Percentiles rank a stretch among this genome's conserved stretches.
Conservation (phyloP, 352 stramenopile species). For the Pythium graminicola region DNA sequence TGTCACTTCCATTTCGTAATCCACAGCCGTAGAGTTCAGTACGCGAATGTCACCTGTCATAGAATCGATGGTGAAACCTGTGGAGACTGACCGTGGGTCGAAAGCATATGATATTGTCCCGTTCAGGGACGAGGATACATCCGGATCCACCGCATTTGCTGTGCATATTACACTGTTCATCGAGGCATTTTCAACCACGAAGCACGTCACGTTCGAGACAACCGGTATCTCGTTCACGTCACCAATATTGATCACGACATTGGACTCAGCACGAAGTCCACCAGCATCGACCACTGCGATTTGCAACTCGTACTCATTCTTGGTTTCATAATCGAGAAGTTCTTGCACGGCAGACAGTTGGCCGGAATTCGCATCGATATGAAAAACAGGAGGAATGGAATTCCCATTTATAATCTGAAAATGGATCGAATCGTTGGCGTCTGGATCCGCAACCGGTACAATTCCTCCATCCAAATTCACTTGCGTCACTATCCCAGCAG, state of each 20-base stretch:
- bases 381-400: constrained; percentile 9
- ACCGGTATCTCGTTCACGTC: constrained; percentile 24
- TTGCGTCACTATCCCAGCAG: constrained; percentile 14
- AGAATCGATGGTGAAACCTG: constrained; percentile 20
- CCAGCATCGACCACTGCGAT: constrained; percentile 12
- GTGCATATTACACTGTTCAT: constrained; percentile 10
- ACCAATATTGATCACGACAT: constrained; percentile 9
- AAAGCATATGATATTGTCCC: constrained; percentile 10
- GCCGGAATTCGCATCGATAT: constrained; percentile 12
- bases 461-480: constrained; percentile 1
- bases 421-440: constrained; percentile 6
- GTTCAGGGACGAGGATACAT: constrained; percentile 6
- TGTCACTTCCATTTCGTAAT: constrained; percentile 11
- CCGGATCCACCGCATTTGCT: constrained; percentile 16
- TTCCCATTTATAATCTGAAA: constrained; percentile 22
- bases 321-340: constrained; percentile 22
- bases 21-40: background rate
- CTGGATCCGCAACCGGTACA: constrained; percentile 12
- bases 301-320: constrained; percentile 9
- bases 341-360: constrained; percentile 9
- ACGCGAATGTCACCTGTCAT: constrained; percentile 12
- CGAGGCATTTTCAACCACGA: constrained; percentile 8
- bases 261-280: constrained; percentile 1
- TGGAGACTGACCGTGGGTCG: background rate
- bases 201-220: constrained; percentile 14